Evolutionary conservation across 495 filamentous ascomycete genomes (phyloP).

Genomic region (Tetracladium marchalianum): DNA sequence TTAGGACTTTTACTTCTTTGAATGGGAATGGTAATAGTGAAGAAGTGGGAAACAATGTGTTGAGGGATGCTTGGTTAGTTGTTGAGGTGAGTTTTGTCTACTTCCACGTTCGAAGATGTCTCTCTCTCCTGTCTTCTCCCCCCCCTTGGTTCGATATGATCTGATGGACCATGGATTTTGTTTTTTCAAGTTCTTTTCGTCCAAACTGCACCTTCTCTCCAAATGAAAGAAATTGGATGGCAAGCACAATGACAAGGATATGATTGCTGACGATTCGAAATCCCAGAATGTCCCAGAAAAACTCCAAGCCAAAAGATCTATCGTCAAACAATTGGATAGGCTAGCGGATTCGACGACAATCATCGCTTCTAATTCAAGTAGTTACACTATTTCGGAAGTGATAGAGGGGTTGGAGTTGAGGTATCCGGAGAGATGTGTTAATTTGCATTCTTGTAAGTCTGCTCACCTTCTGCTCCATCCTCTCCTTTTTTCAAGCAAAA

Average conservation of each 20-base stretch:
- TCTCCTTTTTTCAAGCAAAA: no score
- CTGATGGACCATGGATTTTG: no score
- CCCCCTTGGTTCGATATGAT: no score
- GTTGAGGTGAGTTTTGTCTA: conserved; percentile 26
- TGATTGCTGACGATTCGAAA: no score
- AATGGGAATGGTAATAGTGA: no score
- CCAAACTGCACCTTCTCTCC: no score
- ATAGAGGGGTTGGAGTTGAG: conserved; percentile 22
- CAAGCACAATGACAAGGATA: no score
- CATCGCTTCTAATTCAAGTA: conserved; percentile 34
- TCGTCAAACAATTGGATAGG: conserved; percentile 24
- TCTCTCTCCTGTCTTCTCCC: no score
- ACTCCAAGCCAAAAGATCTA: conserved; percentile 19
- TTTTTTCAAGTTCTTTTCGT: no score
- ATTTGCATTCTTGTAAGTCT: conserved; percentile 29
- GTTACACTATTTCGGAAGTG: conserved; percentile 27
- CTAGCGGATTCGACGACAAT: conserved; percentile 19
- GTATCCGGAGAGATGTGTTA: conserved; percentile 20
- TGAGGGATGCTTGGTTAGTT: conserved; percentile 25
- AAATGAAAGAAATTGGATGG: no score
- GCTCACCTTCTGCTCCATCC: no score
- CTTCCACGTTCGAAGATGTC: no score
- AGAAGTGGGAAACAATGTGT: conserved; percentile 7
- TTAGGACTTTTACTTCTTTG: conserved; percentile 6
- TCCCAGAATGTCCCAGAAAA: conserved; percentile 28